Conservation (phyloP, 2,329 filamentous ascomycete species). For the Phoma herbarum region DNA sequence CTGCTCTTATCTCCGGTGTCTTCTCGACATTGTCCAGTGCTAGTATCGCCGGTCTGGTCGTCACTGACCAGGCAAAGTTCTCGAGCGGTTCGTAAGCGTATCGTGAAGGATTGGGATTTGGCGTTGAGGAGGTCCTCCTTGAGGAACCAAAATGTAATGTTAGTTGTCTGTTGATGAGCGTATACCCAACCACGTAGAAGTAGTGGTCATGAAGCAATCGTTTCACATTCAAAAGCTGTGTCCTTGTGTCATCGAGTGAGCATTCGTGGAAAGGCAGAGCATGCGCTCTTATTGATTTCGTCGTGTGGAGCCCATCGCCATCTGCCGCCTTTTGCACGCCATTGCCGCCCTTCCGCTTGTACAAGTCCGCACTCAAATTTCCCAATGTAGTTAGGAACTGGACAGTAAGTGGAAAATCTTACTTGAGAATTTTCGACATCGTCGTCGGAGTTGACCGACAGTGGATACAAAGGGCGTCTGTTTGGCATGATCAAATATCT, state of each 20-base stretch:
- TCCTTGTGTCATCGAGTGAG: neutral
- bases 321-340: conserved; percentile 20
- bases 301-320: conserved; percentile 17
- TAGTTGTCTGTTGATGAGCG: conserved; percentile 20
- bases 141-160: conserved; percentile 21
- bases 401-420: conserved; percentile 13
- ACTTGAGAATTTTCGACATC: conserved; percentile 18
- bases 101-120: conserved; percentile 8
- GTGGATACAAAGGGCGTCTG: conserved; percentile 9
- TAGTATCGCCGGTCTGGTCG: conserved; percentile 65
- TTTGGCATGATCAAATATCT: conserved; percentile 3
- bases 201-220: conserved; percentile 14
- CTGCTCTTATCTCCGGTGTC: conserved; percentile 79
- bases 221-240: conserved; percentile 2
- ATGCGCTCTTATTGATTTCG: conserved; percentile 16
- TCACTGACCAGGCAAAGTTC: conserved; percentile 45
- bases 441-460: conserved; percentile 19
- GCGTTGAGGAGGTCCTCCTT: conserved; percentile 8
- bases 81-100: conserved; percentile 28
- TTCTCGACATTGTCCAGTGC: conserved; percentile 82
- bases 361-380: conserved; percentile 16
- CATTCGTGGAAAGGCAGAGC: neutral
- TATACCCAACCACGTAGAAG: conserved; percentile 23
- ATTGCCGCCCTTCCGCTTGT: conserved; percentile 15
- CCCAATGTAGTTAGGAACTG: conserved; percentile 17